phyloP scores from a whole-genome alignment of 768 basidiomycete species.

The Russula sp. region DNA sequence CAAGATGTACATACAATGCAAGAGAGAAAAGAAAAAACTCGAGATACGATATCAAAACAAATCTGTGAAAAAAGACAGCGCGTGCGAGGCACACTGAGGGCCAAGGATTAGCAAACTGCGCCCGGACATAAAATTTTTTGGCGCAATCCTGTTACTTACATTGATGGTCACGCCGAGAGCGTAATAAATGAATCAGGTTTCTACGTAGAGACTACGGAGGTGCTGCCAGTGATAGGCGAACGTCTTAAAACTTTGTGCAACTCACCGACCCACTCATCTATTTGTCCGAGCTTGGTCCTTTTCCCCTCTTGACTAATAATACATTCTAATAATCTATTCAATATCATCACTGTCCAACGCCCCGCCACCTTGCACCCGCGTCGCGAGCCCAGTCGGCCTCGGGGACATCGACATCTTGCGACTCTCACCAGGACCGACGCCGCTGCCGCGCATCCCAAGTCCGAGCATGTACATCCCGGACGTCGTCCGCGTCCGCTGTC shows the following conservation, averaged over 20 bases:
- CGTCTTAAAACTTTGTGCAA: too few relatives aligned
- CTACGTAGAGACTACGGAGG: too few relatives aligned
- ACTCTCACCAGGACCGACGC: neutral
- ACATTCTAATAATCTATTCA: neutral
- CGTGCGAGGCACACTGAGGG: neutral
- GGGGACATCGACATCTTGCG: neutral
- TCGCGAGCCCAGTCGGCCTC: neutral
- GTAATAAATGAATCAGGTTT: too few relatives aligned
- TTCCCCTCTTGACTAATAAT: neutral
- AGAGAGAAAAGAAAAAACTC: neutral
- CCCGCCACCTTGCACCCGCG: neutral
- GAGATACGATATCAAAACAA: neutral
- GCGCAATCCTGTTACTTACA: neutral
- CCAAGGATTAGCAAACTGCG: neutral
- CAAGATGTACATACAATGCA: neutral
- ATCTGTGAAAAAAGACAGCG: conserved; percentile 2
- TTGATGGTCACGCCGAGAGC: too few relatives aligned
- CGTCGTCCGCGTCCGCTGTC: conserved; percentile 41
- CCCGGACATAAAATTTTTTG: neutral
- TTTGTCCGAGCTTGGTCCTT: conserved; percentile 16
- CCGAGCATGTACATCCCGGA: conserved; percentile 64
- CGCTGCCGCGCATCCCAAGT: conserved; percentile 38
- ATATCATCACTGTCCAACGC: neutral
- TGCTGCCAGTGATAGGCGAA: too few relatives aligned
- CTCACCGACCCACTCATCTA: neutral